Conservation (phyloP, 1,139 yeast species). For the Fermentozyma sake region DNA sequence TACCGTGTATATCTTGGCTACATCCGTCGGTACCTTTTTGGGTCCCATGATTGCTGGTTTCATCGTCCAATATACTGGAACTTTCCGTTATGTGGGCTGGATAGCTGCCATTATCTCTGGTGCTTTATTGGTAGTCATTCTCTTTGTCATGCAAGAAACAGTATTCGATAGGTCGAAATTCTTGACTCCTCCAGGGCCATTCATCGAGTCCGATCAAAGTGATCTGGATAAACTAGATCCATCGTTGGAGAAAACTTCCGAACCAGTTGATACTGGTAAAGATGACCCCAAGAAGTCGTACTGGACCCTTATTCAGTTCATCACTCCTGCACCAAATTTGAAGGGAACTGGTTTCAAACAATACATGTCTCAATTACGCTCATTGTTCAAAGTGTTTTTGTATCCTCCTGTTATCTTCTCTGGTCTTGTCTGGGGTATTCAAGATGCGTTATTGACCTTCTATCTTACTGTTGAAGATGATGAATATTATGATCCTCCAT, state of each 20-base stretch:
- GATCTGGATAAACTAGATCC: background rate
- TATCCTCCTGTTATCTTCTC: slow-evolving; percentile 34
- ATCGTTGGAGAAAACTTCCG: background rate
- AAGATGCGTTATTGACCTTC: slow-evolving; percentile 34
- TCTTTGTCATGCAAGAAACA: slow-evolving; percentile 22
- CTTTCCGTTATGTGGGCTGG: slow-evolving; percentile 42
- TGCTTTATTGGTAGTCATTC: slow-evolving; percentile 15
- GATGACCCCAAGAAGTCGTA: slow-evolving; percentile 19
- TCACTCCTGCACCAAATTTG: slow-evolving; percentile 21
- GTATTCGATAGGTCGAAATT: slow-evolving; percentile 17
- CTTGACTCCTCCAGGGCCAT: slow-evolving; percentile 1
- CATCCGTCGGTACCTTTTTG: slow-evolving; percentile 31
- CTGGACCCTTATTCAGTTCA: slow-evolving; percentile 19
- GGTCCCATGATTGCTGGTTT: slow-evolving; percentile 23
- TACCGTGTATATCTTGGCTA: slow-evolving; percentile 34
- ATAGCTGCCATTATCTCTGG: slow-evolving; percentile 19
- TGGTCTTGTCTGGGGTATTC: slow-evolving; percentile 37
- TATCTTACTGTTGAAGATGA: slow-evolving; percentile 39
- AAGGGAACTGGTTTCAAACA: slow-evolving; percentile 21
- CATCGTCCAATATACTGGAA: slow-evolving; percentile 15
- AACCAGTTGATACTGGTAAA: slow-evolving; percentile 13
- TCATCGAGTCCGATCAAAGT: background rate
- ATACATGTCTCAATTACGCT: slow-evolving; percentile 21
- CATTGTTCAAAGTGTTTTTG: slow-evolving; percentile 26
- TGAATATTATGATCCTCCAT: slow-evolving; percentile 26